phyloP scores from a whole-genome alignment of 2,329 filamentous ascomycete species.

The Calonectria pseudoturangicola region DNA sequence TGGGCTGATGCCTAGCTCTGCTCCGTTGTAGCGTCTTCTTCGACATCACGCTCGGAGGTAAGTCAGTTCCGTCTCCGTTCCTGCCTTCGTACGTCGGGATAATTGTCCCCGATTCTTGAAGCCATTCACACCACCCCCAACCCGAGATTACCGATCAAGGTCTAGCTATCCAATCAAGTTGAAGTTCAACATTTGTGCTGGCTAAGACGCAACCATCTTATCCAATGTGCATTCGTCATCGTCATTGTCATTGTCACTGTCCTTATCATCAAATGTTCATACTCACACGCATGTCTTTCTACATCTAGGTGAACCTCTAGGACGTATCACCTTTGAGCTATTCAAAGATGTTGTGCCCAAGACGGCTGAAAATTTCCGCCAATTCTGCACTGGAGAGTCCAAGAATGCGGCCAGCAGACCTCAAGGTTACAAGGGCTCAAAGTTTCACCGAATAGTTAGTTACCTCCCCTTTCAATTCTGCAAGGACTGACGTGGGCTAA shows the following conservation, averaged over 20 bases:
- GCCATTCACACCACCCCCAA: slow-evolving; percentile 27
- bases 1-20: slow-evolving; percentile 49
- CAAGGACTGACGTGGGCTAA: slow-evolving; percentile 32
- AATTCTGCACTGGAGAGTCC: slow-evolving; percentile 95
- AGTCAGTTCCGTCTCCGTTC: slow-evolving; percentile 42
- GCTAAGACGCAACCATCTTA: neutral
- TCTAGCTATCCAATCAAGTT: neutral
- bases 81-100: slow-evolving; percentile 7
- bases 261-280: neutral
- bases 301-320: slow-evolving; percentile 85
- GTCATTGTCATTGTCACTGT: too few relatives aligned
- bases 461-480: slow-evolving; percentile 18
- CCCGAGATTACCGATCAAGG: slow-evolving; percentile 8
- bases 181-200: neutral
- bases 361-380: slow-evolving; percentile 97
- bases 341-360: slow-evolving; percentile 89
- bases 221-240: neutral
- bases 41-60: slow-evolving; percentile 86
- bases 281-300: slow-evolving; percentile 24
- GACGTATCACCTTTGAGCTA: slow-evolving; percentile 92
- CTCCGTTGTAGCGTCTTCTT: slow-evolving; percentile 77
- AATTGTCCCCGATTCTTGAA: slow-evolving; percentile 22
- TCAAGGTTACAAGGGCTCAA: slow-evolving; percentile 95
- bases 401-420: slow-evolving; percentile 86
- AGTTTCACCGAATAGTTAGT: slow-evolving; percentile 93